Percentiles rank a stretch among this genome's conserved stretches.
Conservation (phyloP, 306 rosid species). For the Trichosanthes cucumerina region DNA sequence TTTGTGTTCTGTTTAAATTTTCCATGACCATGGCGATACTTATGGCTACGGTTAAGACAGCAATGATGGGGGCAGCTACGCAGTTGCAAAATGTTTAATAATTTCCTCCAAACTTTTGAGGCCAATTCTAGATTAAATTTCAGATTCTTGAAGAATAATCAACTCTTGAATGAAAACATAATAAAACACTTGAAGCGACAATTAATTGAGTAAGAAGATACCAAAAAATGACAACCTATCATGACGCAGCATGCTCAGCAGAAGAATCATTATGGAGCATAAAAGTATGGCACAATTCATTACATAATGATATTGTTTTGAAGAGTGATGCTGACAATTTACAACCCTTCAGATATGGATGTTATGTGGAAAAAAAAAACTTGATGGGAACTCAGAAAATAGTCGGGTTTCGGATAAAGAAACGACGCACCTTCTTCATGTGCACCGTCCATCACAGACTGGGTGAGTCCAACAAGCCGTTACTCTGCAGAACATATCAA, state of each 20-base stretch:
- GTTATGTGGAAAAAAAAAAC: not conserved
- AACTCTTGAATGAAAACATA: slow-evolving; percentile 4
- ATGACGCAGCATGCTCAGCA: slow-evolving; percentile 13
- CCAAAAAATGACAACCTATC: slow-evolving; percentile 4
- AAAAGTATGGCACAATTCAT: slow-evolving; percentile 10
- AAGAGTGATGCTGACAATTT: slow-evolving; percentile 10
- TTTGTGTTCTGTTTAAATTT: not conserved
- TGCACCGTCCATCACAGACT: not conserved
- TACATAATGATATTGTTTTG: slow-evolving; percentile 11
- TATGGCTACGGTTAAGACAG: not conserved
- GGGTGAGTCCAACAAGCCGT: not conserved
- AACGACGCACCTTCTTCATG: slow-evolving; percentile 2
- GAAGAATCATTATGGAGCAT: slow-evolving; percentile 5
- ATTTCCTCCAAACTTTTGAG: not conserved
- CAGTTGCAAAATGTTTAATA: not conserved
- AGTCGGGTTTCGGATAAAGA: not conserved
- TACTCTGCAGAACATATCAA: slow-evolving; percentile 13
- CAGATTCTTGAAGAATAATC: slow-evolving; percentile 8
- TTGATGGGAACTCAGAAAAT: not conserved
- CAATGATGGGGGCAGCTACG: not conserved
- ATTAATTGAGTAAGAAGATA: slow-evolving; percentile 2
- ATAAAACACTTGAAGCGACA: slow-evolving; percentile 9
- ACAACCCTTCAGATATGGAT: not conserved
- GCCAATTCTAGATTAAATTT: not conserved
- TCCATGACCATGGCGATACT: not conserved